Evolutionary conservation across 768 basidiomycete genomes (phyloP).

Genomic region (Pisolithus sp.): DNA sequence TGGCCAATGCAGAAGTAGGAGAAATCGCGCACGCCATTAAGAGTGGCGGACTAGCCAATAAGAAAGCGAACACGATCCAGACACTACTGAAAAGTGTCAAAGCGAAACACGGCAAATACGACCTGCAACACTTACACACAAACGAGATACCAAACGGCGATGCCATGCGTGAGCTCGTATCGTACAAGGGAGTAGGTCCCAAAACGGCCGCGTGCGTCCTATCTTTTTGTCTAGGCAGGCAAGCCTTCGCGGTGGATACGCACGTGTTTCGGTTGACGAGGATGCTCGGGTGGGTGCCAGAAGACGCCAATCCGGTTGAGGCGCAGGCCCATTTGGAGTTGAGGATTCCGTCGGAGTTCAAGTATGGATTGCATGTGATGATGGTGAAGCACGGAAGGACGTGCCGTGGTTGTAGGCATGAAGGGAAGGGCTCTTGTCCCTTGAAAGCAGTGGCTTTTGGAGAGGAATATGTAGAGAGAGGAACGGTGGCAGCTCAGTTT

Average conservation of each 20-base stretch:
- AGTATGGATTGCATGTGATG: constrained; percentile 52
- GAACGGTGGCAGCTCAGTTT: background rate
- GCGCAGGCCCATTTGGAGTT: constrained; percentile 55
- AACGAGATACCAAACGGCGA: constrained; percentile 34
- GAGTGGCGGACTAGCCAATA: constrained; percentile 52
- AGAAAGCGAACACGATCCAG: constrained; percentile 53
- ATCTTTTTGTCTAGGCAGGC: constrained; percentile 53
- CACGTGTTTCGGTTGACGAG: constrained; percentile 52
- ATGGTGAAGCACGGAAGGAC: constrained; percentile 52
- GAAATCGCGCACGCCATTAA: constrained; percentile 45
- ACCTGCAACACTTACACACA: constrained; percentile 47
- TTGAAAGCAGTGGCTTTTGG: constrained; percentile 32
- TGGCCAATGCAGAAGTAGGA: constrained; percentile 37
- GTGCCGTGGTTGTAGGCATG: constrained; percentile 49
- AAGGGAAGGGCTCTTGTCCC: constrained; percentile 26
- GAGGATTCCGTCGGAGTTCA: constrained; percentile 44
- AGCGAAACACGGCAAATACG: constrained; percentile 43
- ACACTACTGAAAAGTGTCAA: constrained; percentile 38
- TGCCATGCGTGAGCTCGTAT: constrained; percentile 52
- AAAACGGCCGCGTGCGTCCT: constrained; percentile 61
- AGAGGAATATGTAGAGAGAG: constrained; percentile 5
- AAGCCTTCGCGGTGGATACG: constrained; percentile 60
- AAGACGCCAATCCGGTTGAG: constrained; percentile 39
- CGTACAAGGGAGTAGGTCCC: constrained; percentile 53
- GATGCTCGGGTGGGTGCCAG: constrained; percentile 38